Base-by-base conservation (phyloP, 257 asterid genomes). In the Solanum bulbocastanum region DNA sequence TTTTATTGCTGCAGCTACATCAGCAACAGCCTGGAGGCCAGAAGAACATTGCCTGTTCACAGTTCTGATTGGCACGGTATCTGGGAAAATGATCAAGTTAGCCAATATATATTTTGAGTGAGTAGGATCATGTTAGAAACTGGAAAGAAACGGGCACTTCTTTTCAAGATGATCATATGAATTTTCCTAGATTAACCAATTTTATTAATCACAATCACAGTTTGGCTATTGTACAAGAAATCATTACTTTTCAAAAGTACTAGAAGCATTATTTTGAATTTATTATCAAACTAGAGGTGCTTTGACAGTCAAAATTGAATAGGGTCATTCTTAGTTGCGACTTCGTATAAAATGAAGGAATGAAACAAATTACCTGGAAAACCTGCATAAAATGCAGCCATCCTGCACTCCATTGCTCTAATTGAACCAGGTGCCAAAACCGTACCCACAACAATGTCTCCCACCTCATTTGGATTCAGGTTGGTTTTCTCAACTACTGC, bases 1-100 rank as follows among this genome's bases (percentile, higher is more conserved):
- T 96, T 92, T 88, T 88, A 96, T 96, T 90, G 92, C 94, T 88
- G 98, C 98, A 90, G 98, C 98, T 5, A 96, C 98, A 91, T 96
- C 99, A 86, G 98, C 98, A 88, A 96, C 99, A 46, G 98, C 98
- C 90, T 96, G 99, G 86, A 96, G 96, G 87, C 99, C 98, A 87
- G 98, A 96, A 23, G 98, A 96, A 89, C 99, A 95, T 90, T 96
- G 98, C 85, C 99, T 85, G 88, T 96, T 96, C 89, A 95, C 99
- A 9, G 98, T 96, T 94, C 98, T 92, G 82, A 96, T 40, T 35
- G 99, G 98, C 42, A 96, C 99, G 78, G 91, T 85, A 60, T 95
- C 99, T 96, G 93, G 35, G 18, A 86, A 89, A 84, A 86, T 15
- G 79, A 74, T 90, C 58, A 86, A 69, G 37, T 40, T 76, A 49